Conservation (phyloP, 2,329 filamentous ascomycete species). For the Colletotrichum aenigma region DNA sequence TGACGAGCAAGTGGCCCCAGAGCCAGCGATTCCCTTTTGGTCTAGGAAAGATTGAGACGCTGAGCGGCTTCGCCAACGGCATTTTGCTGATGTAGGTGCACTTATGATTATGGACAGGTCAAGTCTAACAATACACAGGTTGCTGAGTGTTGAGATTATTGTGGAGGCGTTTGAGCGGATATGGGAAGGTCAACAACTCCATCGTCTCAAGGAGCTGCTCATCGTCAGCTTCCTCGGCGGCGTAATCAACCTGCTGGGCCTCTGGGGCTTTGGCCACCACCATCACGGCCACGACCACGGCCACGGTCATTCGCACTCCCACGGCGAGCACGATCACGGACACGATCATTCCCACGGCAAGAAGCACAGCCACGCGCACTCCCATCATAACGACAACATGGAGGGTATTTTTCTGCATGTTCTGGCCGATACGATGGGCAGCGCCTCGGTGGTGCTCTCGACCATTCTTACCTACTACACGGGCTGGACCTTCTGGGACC, state of each 20-base stretch:
- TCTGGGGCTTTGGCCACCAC: constrained; percentile 80
- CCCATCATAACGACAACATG: constrained; percentile 91
- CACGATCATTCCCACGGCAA: constrained; percentile 47
- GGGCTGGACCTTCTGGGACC: constrained; percentile 94
- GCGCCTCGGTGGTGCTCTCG: constrained; percentile 90
- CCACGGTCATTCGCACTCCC: constrained; percentile 39
- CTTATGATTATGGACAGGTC: accelerated
- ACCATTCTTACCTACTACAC: constrained; percentile 86
- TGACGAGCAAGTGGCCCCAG: constrained; percentile 96
- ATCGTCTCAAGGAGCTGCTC: constrained; percentile 84
- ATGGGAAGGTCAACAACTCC: constrained; percentile 81
- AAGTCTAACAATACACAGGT: constrained; percentile 46
- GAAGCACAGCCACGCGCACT: constrained; percentile 42
- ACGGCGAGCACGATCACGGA: constrained; percentile 42
- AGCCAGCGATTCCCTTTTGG: constrained; percentile 91
- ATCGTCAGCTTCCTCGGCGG: constrained; percentile 87
- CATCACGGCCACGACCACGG: constrained; percentile 57
- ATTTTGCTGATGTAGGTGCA: constrained; percentile 81
- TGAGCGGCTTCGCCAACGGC: constrained; percentile 96
- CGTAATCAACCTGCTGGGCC: constrained; percentile 88
- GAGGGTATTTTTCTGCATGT: constrained; percentile 95
- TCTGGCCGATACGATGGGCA: constrained; percentile 91
- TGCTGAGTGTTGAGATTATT: constrained; percentile 95
- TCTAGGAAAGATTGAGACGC: constrained; percentile 93
- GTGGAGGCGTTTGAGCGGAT: constrained; percentile 92